phyloP scores from a whole-genome alignment of 2,329 filamentous ascomycete species.

The Claviceps spartinae region DNA sequence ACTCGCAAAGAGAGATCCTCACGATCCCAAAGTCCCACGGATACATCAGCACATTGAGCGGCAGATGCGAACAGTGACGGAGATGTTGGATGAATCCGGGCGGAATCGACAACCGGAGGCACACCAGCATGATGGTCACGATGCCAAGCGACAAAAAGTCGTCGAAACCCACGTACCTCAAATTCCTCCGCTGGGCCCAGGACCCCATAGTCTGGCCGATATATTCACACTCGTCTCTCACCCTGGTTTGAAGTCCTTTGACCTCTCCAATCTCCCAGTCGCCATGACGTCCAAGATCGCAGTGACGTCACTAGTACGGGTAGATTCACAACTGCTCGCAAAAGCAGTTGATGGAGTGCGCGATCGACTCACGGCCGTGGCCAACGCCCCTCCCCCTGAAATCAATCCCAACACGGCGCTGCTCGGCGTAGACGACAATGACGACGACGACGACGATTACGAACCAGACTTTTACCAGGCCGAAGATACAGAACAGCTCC shows the following conservation, averaged over 20 bases:
- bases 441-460: slow-evolving; percentile 80
- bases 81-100: slow-evolving; percentile 64
- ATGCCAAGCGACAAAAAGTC: slow-evolving; percentile 73
- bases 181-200: slow-evolving; percentile 59
- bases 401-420: slow-evolving; percentile 46
- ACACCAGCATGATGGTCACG: slow-evolving; percentile 58
- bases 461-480: slow-evolving; percentile 73
- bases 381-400: slow-evolving; percentile 29
- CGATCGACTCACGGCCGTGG: slow-evolving; percentile 32
- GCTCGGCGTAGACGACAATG: slow-evolving; percentile 62
- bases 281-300: slow-evolving; percentile 68
- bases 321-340: slow-evolving; percentile 55
- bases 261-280: slow-evolving; percentile 65
- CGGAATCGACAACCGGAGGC: slow-evolving; percentile 63
- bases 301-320: slow-evolving; percentile 59
- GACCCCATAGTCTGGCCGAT: slow-evolving; percentile 66
- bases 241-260: slow-evolving; percentile 60
- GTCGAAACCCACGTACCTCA: slow-evolving; percentile 28
- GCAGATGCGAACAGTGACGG: slow-evolving; percentile 61
- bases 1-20: slow-evolving; percentile 72
- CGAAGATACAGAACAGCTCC: slow-evolving; percentile 64
- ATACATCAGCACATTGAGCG: slow-evolving; percentile 84
- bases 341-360: slow-evolving; percentile 57
- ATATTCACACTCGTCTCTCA: slow-evolving; percentile 75
- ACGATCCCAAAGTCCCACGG: slow-evolving; percentile 57